These are phyloP conservation scores for Magnaporthiopsis incrustans DNA, from an alignment of 2,329 filamentous ascomycete species.

Conservation along the genomic window DNA sequence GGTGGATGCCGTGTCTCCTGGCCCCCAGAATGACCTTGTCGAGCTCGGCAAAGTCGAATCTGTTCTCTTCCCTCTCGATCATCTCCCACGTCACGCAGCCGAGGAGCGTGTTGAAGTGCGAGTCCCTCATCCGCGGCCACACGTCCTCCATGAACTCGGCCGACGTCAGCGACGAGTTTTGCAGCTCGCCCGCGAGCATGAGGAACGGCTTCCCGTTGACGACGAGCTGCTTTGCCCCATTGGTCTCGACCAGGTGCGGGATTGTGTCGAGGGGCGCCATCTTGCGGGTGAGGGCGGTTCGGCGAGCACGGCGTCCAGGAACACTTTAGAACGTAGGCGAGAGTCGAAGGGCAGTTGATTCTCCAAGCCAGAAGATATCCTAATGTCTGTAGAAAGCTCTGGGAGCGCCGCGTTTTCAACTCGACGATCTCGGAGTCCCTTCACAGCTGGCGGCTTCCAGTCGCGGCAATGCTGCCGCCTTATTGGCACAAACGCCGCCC, in stretches of 20 bases:
- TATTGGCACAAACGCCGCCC: neutral
- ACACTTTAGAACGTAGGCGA: neutral
- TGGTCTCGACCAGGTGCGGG: neutral
- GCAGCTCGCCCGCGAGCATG: constrained; percentile 22
- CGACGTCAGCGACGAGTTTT: constrained; percentile 22
- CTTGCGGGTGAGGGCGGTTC: neutral
- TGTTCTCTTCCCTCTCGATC: constrained; percentile 22
- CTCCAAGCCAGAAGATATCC: too few species aligned
- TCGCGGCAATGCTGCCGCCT: neutral
- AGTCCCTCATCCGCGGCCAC: constrained; percentile 17
- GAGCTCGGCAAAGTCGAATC: constrained; percentile 20
- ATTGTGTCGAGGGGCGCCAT: constrained; percentile 1
- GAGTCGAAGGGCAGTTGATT: neutral
- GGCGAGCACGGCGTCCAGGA: neutral
- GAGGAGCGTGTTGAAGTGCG: constrained; percentile 22
- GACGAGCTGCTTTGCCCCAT: constrained; percentile 20
- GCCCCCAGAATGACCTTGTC: constrained; percentile 18
- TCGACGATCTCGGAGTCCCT: neutral
- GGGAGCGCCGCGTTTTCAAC: neutral
- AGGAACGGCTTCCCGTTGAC: constrained; percentile 22
- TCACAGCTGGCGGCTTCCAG: neutral
- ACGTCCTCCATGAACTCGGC: constrained; percentile 18
- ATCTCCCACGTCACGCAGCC: constrained; percentile 23
- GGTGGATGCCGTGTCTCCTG: constrained; percentile 15
- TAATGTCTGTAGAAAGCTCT: too few species aligned